A percentile compares a stretch with the other conserved stretches of the same genome.
These are phyloP conservation scores for Pyronema omphalodes DNA, from an alignment of 495 filamentous ascomycete species.

Conservation along the genomic window DNA sequence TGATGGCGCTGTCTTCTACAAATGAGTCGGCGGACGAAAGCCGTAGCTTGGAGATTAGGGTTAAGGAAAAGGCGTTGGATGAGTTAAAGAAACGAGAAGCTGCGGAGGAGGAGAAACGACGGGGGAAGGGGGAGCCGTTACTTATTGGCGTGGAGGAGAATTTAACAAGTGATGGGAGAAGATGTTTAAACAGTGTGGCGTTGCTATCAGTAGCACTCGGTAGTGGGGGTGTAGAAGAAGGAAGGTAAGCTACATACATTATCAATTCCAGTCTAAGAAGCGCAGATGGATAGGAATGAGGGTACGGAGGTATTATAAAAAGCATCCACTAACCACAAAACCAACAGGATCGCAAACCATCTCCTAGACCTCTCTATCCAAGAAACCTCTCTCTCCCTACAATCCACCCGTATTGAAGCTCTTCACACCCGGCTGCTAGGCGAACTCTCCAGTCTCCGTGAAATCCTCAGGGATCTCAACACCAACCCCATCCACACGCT, in stretches of 20 bases:
- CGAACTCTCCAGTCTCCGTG: slow-evolving; percentile 27
- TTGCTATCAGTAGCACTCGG: slow-evolving; percentile 22
- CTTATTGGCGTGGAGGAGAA: slow-evolving; percentile 11
- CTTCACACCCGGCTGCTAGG: slow-evolving; percentile 17
- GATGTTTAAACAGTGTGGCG: slow-evolving; percentile 23
- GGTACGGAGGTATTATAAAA: no score
- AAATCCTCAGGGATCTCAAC: slow-evolving; percentile 28
- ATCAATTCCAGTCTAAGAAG: no score
- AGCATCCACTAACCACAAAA: no score
- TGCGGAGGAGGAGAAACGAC: not conserved
- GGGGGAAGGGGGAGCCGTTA: slow-evolving; percentile 11
- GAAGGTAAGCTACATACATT: no score
- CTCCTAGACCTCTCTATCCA: slow-evolving; percentile 16
- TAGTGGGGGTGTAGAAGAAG: not conserved
- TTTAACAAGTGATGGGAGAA: slow-evolving; percentile 16
- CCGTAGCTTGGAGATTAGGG: slow-evolving; percentile 35
- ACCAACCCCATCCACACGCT: slow-evolving; percentile 27
- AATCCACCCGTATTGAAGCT: slow-evolving; percentile 10
- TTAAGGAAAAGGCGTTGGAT: slow-evolving; percentile 39
- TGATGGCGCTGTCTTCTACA: slow-evolving; percentile 53
- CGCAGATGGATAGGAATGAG: no score
- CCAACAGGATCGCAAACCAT: slow-evolving; percentile 6
- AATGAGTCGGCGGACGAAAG: slow-evolving; percentile 78
- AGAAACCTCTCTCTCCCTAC: slow-evolving; percentile 15
- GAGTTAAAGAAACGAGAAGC: slow-evolving; percentile 25